Base-by-base conservation (phyloP, 108 stramenopile genomes). In the Nitzschia sp. region DNA sequence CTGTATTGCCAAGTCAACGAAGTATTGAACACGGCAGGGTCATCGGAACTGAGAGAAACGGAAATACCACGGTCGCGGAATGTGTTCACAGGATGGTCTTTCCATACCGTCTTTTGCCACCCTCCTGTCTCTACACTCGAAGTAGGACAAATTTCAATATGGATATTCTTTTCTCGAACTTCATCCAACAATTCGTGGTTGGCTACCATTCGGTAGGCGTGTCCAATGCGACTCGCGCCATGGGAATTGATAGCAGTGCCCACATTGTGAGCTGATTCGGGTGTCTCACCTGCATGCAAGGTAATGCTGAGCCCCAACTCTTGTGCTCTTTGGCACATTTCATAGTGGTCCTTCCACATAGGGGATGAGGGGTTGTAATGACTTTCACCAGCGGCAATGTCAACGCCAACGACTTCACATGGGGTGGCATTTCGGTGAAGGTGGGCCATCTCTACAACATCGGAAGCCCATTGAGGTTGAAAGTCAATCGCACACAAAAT, bases 331-430 rank as follows among this genome's bases (percentile, higher is more conserved):
- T 73, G 67, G 46, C 85, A 71, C 62, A 86, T 83, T 10, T 78
- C 63, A 9, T 57, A 66, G 65, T 89, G 85, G 7, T 77, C 74
- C 41, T 80, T 17, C 38, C 80, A 68, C 17, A 83, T 68, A 0
- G 75, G 75, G 0, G 75, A 75, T 12, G 82, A 48, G 0, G 78
- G 62, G 44, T 70, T 54, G 68, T 86, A 89, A 70, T 89, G 88
- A 41, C 79, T 75, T 54, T 89, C 88, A 2, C 88, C 88, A 22
- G 88, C 85, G 5, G 88, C 88, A 76, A 89, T 80, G 60, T 89
- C 88, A 0, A 89, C 59, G 1, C 83, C 88, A 10, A 89, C 85
- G 10, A 85, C 80, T 6, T 78, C 79, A 74, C 88, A 89, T 10
- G 82, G 80, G 58, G 40, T 70, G 43, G 83, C 80, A 10, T 81